Conservation (phyloP, 805 yeast species). For the Candida hungchunana region DNA sequence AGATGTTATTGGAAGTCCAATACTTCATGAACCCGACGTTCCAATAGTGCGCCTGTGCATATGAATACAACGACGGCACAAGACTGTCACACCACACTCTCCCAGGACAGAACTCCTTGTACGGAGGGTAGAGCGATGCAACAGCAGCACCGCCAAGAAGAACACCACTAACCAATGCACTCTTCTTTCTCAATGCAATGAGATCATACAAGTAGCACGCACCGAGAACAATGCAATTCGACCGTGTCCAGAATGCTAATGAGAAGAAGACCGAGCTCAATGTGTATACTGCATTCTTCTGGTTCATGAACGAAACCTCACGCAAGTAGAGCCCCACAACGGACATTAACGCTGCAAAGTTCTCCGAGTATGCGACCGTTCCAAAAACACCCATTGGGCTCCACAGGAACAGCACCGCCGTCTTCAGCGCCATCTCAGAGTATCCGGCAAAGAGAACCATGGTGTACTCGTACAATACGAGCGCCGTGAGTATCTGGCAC, state of each 20-base stretch:
- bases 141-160: conserved; percentile 45
- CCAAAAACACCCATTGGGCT: conserved; percentile 82
- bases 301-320: conserved; percentile 15
- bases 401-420: conserved; percentile 47
- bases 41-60: conserved; percentile 83
- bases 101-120: conserved; percentile 55
- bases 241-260: conserved; percentile 58
- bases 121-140: conserved; percentile 49
- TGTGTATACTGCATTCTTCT: conserved; percentile 5
- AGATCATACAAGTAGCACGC: conserved; percentile 58
- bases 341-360: conserved; percentile 57
- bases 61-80: conserved; percentile 60
- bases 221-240: conserved; percentile 77
- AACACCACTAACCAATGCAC: conserved; percentile 51
- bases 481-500: conserved; percentile 45
- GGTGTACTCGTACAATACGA: conserved; percentile 50
- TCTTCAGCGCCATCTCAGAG: conserved; percentile 27
- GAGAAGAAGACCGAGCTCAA: conserved; percentile 40
- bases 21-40: conserved; percentile 73
- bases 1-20: conserved; percentile 79
- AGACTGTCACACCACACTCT: conserved; percentile 69
- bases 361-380: conserved; percentile 72
- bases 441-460: conserved; percentile 24
- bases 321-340: conserved; percentile 51
- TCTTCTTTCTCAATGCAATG: conserved; percentile 19